phyloP scores from a whole-genome alignment of 805 yeast genomes.

The Candida qinlingensis region DNA sequence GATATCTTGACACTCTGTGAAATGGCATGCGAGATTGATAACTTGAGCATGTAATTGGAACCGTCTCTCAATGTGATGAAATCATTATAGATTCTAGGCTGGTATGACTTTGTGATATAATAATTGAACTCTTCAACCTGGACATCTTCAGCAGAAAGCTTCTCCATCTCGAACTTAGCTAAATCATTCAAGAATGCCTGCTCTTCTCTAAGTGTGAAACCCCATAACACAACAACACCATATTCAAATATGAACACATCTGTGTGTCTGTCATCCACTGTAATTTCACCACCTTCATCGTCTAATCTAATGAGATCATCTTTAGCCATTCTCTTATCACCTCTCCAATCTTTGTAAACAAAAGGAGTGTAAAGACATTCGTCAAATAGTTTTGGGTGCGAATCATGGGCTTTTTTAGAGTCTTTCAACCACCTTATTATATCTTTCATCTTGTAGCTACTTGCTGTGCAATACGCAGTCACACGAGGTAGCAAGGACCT shows the following conservation, averaged over 20 bases:
- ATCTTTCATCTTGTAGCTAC: constrained; percentile 86
- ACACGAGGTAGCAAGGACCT: constrained; percentile 85
- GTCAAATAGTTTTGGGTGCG: constrained; percentile 84
- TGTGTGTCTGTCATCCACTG: constrained; percentile 67
- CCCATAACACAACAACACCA: constrained; percentile 98
- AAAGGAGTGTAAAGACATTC: constrained; percentile 95
- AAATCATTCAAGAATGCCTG: constrained; percentile 72
- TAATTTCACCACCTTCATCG: constrained; percentile 94
- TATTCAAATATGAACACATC: constrained; percentile 90
- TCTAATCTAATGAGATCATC: constrained; percentile 61
- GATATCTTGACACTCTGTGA: constrained; percentile 96
- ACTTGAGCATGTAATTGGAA: constrained; percentile 81
- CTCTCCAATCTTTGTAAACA: constrained; percentile 72
- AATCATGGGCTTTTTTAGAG: constrained; percentile 63
- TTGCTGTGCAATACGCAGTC: constrained; percentile 94
- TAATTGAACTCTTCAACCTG: constrained; percentile 94
- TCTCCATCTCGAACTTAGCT: constrained; percentile 89
- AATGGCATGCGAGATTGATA: constrained; percentile 91
- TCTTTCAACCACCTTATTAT: constrained; percentile 81
- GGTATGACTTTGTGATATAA: constrained; percentile 89
- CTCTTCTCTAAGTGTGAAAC: constrained; percentile 82
- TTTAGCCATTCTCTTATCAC: constrained; percentile 37
- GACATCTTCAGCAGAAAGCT: constrained; percentile 84
- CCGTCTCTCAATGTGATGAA: constrained; percentile 91
- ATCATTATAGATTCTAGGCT: constrained; percentile 93